Percentiles rank a stretch among this genome's conserved stretches.
phyloP scores from a whole-genome alignment of 495 filamentous ascomycete species.

The Penicillium herquei region DNA sequence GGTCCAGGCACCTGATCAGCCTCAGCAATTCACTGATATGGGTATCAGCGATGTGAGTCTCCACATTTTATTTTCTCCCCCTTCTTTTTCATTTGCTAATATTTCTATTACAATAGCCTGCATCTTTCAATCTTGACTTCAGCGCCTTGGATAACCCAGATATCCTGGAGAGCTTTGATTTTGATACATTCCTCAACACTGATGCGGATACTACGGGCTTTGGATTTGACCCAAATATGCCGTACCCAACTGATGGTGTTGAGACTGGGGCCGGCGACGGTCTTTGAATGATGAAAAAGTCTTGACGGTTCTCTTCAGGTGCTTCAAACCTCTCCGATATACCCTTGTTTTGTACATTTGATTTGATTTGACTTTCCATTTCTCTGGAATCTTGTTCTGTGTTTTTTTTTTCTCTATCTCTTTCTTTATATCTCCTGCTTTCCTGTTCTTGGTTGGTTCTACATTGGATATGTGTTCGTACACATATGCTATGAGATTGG shows the following conservation, averaged over 20 bases:
- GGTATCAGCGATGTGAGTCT: conserved; percentile 43
- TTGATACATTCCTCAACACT: conserved; percentile 85
- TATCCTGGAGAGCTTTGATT: conserved; percentile 91
- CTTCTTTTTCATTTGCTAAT: conserved; percentile 5
- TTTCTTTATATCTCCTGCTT: conserved; percentile 7
- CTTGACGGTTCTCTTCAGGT: conserved; percentile 39
- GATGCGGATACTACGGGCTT: conserved; percentile 52
- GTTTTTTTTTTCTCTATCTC: conserved; percentile 21
- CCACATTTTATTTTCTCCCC: conserved; percentile 15
- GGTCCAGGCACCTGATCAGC: conserved; percentile 46
- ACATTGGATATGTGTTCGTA: conserved; percentile 33
- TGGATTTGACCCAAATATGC: conserved; percentile 51
- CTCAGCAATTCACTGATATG: conserved; percentile 37
- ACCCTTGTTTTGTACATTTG: conserved; percentile 50
- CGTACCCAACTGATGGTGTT: conserved; percentile 46
- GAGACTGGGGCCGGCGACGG: conserved; percentile 50
- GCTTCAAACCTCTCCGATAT: conserved; percentile 41
- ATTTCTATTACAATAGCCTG: conserved; percentile 18
- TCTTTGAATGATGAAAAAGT: conserved; percentile 41
- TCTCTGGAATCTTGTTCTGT: conserved; percentile 20
- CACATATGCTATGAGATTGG: conserved; percentile 36
- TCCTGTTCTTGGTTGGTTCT: conserved; percentile 5
- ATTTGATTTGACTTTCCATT: conserved; percentile 24
- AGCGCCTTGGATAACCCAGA: conserved; percentile 58
- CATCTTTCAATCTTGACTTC: conserved; percentile 59